Conservation (phyloP, 116 monocot species). For the Posidonia oceanica region DNA sequence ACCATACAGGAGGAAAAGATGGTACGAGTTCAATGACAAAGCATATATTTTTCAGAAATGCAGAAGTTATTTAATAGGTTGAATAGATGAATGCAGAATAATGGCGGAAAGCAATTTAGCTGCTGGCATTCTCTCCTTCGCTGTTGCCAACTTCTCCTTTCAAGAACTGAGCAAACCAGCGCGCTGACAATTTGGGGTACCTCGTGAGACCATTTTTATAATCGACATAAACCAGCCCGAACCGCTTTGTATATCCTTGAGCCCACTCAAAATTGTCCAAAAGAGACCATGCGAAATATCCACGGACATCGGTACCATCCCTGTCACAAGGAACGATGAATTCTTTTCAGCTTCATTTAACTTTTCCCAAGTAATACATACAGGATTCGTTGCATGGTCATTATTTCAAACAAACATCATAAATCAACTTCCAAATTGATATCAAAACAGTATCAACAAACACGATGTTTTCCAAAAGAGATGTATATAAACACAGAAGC, state of each 20-base stretch:
- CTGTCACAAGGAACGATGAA: conserved; percentile 11
- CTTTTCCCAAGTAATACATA: too few relatives aligned
- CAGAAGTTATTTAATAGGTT: too few relatives aligned
- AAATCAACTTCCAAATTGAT: background rate
- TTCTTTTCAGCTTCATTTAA: background rate
- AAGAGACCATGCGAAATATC: conserved; percentile 92
- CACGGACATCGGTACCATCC: conserved; percentile 71
- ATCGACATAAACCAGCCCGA: conserved; percentile 80
- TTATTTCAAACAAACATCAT: background rate
- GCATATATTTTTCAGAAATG: too few relatives aligned
- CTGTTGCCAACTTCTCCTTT: conserved; percentile 13
- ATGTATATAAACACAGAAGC: too few relatives aligned
- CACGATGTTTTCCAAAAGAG: too few relatives aligned
- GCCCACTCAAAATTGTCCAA: conserved; percentile 97
- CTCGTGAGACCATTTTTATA: conserved; percentile 77
- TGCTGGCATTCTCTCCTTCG: too few relatives aligned
- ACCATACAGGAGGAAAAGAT: too few relatives aligned
- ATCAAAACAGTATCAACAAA: too few relatives aligned
- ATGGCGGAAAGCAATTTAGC: too few relatives aligned
- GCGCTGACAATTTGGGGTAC: conserved; percentile 72
- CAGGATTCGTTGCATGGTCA: too few relatives aligned
- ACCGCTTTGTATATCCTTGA: conserved; percentile 82
- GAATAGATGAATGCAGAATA: too few relatives aligned
- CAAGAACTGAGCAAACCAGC: conserved; percentile 69
- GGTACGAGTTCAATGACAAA: too few relatives aligned